Conservation (phyloP, 2,329 filamentous ascomycete species). For the Grosmannia penicillata region DNA sequence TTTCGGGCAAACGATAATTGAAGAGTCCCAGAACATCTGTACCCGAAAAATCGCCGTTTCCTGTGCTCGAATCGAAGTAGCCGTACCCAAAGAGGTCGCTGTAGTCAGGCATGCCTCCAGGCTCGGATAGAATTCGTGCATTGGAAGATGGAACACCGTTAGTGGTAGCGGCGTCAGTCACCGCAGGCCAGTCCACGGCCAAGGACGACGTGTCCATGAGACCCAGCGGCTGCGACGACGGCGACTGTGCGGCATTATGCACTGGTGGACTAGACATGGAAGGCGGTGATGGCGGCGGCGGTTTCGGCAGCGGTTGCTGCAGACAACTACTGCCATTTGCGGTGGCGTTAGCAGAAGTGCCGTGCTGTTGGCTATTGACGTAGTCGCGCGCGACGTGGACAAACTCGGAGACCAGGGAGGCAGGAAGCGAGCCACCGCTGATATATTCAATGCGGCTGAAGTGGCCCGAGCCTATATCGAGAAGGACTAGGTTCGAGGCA, state of each 20-base stretch:
- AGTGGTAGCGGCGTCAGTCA: not conserved
- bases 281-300: not conserved
- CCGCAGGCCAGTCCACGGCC: not conserved
- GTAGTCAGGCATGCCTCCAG: not conserved
- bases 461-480: slow-evolving; percentile 26
- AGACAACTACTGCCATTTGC: not conserved
- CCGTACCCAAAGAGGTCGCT: not conserved
- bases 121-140: not conserved
- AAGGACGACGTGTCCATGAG: not conserved
- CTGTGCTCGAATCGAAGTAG: not conserved
- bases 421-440: slow-evolving; percentile 17
- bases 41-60: slow-evolving; percentile 2
- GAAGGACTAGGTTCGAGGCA: slow-evolving; percentile 19
- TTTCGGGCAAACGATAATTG: slow-evolving; percentile 8
- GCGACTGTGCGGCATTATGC: not conserved
- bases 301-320: not conserved
- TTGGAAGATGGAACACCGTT: not conserved
- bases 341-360: not conserved
- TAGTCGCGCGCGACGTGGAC: slow-evolving; percentile 26
- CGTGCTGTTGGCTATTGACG: slow-evolving; percentile 7
- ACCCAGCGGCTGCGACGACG: not conserved
- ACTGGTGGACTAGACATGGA: not conserved
- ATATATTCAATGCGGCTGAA: slow-evolving; percentile 26
- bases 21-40: slow-evolving; percentile 10
- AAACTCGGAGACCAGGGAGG: slow-evolving; percentile 23